Evolutionary conservation across 805 yeast genomes (phyloP), one percentile per base, ranked within the genome.

Genomic region (Metschnikowia dekortorum): DNA sequence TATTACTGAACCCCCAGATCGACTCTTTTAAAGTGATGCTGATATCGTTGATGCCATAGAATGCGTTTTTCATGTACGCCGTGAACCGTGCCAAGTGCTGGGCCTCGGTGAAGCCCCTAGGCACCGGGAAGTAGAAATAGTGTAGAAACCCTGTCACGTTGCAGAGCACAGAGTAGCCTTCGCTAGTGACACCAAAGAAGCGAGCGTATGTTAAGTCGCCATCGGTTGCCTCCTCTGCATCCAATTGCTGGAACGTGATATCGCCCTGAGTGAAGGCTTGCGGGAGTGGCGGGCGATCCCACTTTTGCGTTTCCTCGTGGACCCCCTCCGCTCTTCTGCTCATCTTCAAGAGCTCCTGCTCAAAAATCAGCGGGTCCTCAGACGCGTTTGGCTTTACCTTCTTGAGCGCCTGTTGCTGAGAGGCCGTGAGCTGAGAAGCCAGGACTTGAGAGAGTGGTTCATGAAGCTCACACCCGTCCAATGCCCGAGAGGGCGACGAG

Each of bases 1-100:
- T 89, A 53, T 95, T 94, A 50, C 84, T 84, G 64, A 79, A 94
- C 8, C 97, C 97, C 97, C 97, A 92, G 51, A 94, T 84, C 9
- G 95, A 85, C 64, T 92, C 96, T 59, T 89, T 89, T 61, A 77
- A 66, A 5, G 67, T 74, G 11, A 91, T 73, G 52, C 87, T 89
- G 18, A 92, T 73, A 18, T 78, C 77, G 53, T 80, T 76, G 9
- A 89, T 74, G n/a, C 85, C 85, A 47, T 73, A 75, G 51, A 79
- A 84, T 51, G 60, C 71, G 56, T 57, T 67, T 55, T 73, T 71
- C 53, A 87, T 52, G 60, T 82, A 71, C 30, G 69, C 64, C 26
- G 70, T 58, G 57, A 85, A 78, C 8, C 68, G 70, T 0, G 62
- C 59, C 43, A 87, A 60, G 53, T 73, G 75, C 56, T 85, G 85